These are phyloP conservation scores for Termitomyces sp. DNA, from an alignment of 768 basidiomycete genomes.

Conservation along the genomic window DNA sequence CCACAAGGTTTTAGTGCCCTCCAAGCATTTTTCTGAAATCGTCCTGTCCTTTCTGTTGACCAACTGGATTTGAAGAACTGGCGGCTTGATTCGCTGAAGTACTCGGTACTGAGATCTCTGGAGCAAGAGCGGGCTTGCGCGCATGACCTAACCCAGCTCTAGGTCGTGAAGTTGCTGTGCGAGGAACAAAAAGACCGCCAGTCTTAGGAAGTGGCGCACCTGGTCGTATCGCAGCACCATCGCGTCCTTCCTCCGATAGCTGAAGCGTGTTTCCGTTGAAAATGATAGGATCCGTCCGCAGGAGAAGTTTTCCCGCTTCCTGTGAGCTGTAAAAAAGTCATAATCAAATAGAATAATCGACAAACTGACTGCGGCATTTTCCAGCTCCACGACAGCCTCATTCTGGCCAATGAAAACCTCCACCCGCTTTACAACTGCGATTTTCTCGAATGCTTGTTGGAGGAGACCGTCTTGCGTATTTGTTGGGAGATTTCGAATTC, in stretches of 20 bases:
- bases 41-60: slow-evolving; percentile 59
- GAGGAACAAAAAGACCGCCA: slow-evolving; percentile 63
- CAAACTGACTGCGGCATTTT: slow-evolving; percentile 56
- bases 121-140: slow-evolving; percentile 32
- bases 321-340: slow-evolving; percentile 23
- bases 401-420: slow-evolving; percentile 63
- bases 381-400: slow-evolving; percentile 64
- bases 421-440: slow-evolving; percentile 64
- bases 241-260: slow-evolving; percentile 50
- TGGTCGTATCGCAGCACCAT: slow-evolving; percentile 26
- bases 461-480: slow-evolving; percentile 86
- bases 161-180: slow-evolving; percentile 59
- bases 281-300: slow-evolving; percentile 66
- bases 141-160: slow-evolving; percentile 67
- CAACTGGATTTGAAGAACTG: slow-evolving; percentile 13
- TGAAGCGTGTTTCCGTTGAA: slow-evolving; percentile 61
- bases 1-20: slow-evolving; percentile 3
- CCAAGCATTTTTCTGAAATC: slow-evolving; percentile 84
- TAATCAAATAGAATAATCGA: background rate
- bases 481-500: slow-evolving; percentile 69
- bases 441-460: slow-evolving; percentile 85
- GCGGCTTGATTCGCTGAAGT: slow-evolving; percentile 9
- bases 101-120: background rate
- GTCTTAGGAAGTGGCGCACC: slow-evolving; percentile 32
- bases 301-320: slow-evolving; percentile 82